phyloP scores from a whole-genome alignment of 23 red algal species.

The Gracilaria gracilis region DNA sequence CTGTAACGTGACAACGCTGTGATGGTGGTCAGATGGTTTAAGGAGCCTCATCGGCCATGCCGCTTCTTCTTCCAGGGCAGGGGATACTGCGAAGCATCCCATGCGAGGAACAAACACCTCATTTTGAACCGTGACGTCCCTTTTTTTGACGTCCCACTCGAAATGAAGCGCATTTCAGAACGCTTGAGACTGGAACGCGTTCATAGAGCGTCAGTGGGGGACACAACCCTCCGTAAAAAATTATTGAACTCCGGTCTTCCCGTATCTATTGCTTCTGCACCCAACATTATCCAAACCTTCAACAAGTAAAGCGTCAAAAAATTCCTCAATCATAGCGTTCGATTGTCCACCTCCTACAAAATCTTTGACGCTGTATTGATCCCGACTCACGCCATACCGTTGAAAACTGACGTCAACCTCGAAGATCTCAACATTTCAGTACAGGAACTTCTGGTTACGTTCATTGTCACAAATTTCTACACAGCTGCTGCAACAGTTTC shows the following conservation, averaged over 20 bases:
- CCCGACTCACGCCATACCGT: not conserved
- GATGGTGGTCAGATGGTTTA: not conserved
- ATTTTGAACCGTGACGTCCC: too few relatives aligned
- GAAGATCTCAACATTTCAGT: not conserved
- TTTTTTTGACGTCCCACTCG: too few relatives aligned
- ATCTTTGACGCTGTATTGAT: not conserved
- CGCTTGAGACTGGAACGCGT: not conserved
- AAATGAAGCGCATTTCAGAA: not conserved
- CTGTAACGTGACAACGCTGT: not conserved
- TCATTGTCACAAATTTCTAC: too few relatives aligned
- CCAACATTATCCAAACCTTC: not conserved
- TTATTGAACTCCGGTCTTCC: not conserved
- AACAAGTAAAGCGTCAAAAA: not conserved
- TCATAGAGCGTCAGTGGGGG: not conserved
- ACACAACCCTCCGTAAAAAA: not conserved
- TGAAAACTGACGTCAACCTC: not conserved
- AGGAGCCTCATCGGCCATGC: not conserved
- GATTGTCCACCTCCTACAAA: not conserved
- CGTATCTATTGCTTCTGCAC: not conserved
- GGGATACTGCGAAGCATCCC: too few relatives aligned
- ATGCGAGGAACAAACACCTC: too few relatives aligned
- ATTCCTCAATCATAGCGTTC: not conserved
- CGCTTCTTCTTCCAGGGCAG: not conserved
- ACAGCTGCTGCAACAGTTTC: too few relatives aligned
- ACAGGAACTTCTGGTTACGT: not conserved